These are phyloP conservation scores for Adansonia madagascariensis DNA, from an alignment of 441 rosid species.

Conservation along the genomic window DNA sequence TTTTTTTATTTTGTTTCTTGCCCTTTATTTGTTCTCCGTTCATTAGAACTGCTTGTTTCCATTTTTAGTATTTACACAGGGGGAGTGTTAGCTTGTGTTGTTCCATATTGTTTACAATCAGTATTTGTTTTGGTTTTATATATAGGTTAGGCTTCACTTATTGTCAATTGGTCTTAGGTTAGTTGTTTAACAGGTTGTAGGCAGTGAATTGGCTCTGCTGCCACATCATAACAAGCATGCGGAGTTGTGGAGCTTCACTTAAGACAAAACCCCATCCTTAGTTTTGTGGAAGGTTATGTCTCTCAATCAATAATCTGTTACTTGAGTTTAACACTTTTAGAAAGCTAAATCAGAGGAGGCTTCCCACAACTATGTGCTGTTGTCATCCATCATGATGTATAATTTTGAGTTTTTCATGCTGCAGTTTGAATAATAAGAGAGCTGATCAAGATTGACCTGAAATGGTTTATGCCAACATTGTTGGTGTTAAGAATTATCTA, in stretches of 20 bases:
- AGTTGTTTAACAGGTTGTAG: neutral
- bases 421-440: neutral
- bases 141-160: neutral
- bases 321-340: neutral
- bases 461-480: conserved; percentile 6
- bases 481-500: neutral
- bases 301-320: neutral
- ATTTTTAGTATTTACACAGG: neutral
- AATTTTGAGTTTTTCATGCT: neutral
- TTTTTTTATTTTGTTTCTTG: neutral
- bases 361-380: conserved; percentile 1
- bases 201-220: neutral
- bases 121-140: neutral
- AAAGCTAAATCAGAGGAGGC: neutral
- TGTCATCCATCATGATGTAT: neutral
- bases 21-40: neutral
- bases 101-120: neutral
- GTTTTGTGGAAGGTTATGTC: neutral
- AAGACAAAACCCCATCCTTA: neutral
- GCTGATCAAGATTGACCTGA: neutral
- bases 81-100: neutral
- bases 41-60: neutral
- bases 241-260: conserved; percentile 10
- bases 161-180: neutral
- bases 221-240: neutral